Conservation (phyloP, 148 eudicot species). For the Persicaria tinctoria region DNA sequence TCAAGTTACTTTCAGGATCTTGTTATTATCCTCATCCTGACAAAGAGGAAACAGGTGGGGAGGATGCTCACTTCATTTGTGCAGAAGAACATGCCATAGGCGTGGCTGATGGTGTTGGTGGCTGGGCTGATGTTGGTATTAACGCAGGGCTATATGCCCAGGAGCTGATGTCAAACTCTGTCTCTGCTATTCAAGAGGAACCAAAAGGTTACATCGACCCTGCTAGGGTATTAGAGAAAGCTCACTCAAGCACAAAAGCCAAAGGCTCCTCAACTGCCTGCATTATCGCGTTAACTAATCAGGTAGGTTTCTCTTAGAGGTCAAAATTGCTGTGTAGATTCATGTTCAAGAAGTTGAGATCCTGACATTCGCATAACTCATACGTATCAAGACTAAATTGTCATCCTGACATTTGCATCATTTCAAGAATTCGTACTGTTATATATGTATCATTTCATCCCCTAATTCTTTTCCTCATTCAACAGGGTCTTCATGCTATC, state of each 20-base stretch:
- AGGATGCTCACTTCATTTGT: constrained; percentile 72
- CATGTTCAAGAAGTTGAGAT: not conserved
- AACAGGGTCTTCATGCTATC: constrained; percentile 74
- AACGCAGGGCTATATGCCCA: constrained; percentile 64
- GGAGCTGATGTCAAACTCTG: constrained; percentile 63
- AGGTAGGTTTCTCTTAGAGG: constrained; percentile 25
- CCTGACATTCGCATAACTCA: not conserved
- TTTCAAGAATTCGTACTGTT: not conserved
- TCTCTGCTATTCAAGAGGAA: constrained; percentile 52
- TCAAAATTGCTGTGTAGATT: not conserved
- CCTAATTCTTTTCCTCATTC: constrained; percentile 2
- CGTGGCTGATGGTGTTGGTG: constrained; percentile 76
- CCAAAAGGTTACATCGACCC: constrained; percentile 61
- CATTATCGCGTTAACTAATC: constrained; percentile 56
- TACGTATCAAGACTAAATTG: not conserved
- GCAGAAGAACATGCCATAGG: constrained; percentile 55
- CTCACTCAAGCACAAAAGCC: constrained; percentile 52
- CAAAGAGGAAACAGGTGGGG: constrained; percentile 75
- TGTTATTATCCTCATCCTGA: constrained; percentile 74
- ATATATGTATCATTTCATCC: not conserved
- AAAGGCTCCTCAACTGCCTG: constrained; percentile 74
- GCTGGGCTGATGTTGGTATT: constrained; percentile 65
- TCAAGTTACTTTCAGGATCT: constrained; percentile 56
- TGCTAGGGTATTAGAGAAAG: constrained; percentile 65
- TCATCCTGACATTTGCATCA: not conserved